These are phyloP conservation scores for Fusarium pseudonygamai DNA, from an alignment of 2,329 filamentous ascomycete species.

Conservation along the genomic window DNA sequence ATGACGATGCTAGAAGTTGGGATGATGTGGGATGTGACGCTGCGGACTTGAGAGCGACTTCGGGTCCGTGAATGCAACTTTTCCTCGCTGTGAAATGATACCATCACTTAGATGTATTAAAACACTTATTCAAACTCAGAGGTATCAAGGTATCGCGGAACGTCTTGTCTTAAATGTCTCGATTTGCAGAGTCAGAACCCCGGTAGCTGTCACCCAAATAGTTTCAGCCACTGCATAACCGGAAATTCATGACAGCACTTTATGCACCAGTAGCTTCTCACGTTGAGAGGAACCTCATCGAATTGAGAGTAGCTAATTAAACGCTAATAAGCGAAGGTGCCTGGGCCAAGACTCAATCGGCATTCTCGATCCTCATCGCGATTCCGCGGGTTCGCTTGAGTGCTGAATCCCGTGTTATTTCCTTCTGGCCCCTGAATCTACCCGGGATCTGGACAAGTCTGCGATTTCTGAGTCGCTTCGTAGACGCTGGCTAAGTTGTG, in stretches of 20 bases:
- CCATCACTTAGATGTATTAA: fast-evolving
- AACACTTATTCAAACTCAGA: too few species aligned
- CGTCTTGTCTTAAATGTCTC: neutral
- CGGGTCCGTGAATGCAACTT: too few species aligned
- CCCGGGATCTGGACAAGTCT: neutral
- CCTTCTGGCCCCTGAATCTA: neutral
- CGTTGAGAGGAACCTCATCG: neutral
- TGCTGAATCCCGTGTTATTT: neutral
- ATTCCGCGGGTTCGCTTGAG: fast-evolving
- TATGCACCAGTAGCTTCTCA: neutral
- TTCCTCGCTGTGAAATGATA: neutral
- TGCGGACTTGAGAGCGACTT: neutral
- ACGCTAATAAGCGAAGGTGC: neutral
- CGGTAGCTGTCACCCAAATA: neutral
- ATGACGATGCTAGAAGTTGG: neutral
- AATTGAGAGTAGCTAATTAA: neutral
- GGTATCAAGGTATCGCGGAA: neutral
- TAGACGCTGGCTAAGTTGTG: too few species aligned
- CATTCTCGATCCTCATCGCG: neutral
- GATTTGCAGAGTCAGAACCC: neutral
- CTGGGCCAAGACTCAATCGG: neutral
- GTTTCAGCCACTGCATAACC: neutral
- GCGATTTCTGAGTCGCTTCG: neutral
- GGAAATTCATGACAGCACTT: neutral
- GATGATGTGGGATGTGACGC: neutral